Percentiles rank a stretch among this genome's conserved stretches.
phyloP scores from a whole-genome alignment of 371 early-diverging fungal genomes.

The Mortierella sp. region DNA sequence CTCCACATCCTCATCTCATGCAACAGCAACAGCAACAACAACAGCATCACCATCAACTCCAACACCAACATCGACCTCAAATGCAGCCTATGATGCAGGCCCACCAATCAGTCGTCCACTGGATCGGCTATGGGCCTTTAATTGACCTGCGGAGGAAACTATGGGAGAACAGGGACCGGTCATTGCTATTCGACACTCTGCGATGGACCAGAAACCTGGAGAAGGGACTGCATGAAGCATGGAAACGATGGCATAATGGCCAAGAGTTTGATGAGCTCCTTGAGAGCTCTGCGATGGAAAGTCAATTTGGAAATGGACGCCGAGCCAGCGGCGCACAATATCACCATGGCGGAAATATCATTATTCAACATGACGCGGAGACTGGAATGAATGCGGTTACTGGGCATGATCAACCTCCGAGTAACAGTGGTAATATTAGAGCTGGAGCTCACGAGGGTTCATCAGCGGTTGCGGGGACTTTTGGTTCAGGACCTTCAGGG shows the following conservation, averaged over 20 bases:
- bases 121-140: conserved; percentile 71
- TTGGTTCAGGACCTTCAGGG: conserved; percentile 14
- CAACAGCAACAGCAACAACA: conserved; percentile 16
- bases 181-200: conserved; percentile 87
- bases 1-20: conserved; percentile 8
- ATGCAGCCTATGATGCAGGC: conserved; percentile 8
- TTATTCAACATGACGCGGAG: conserved; percentile 26
- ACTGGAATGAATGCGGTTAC: not conserved
- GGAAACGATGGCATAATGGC: conserved; percentile 82
- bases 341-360: conserved; percentile 31
- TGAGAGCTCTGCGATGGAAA: conserved; percentile 16
- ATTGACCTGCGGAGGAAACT: conserved; percentile 80
- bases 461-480: not conserved
- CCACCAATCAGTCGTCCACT: conserved; percentile 49
- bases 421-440: not conserved
- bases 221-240: conserved; percentile 78
- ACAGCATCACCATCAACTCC: conserved; percentile 2
- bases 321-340: conserved; percentile 1
- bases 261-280: conserved; percentile 65
- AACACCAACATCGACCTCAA: conserved; percentile 19
- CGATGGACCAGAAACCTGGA: conserved; percentile 93
- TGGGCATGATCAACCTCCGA: not conserved
- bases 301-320: not conserved
- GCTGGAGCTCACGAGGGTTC: not conserved
- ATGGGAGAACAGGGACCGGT: conserved; percentile 81